These are phyloP conservation scores for Trichoderma cornu-damae DNA, from an alignment of 2,329 filamentous ascomycete species.

Conservation along the genomic window DNA sequence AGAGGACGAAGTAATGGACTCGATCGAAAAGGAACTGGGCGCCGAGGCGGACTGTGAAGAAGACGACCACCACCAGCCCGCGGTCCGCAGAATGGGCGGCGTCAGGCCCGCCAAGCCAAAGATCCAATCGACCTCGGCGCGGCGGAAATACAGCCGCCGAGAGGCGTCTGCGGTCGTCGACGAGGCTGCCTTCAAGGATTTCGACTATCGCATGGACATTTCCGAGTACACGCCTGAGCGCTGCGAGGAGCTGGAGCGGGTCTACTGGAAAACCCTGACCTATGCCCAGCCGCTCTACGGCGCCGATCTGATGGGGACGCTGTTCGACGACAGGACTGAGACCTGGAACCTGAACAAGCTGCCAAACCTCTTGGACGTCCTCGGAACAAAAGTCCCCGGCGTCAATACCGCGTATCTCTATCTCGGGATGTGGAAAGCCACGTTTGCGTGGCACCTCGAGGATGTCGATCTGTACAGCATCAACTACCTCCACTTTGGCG, in stretches of 20 bases:
- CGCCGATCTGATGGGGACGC: constrained; percentile 89
- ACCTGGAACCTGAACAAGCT: constrained; percentile 94
- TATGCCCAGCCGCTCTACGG: constrained; percentile 94
- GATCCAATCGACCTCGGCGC: constrained; percentile 74
- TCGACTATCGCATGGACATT: constrained; percentile 82
- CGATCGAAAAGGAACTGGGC: constrained; percentile 46
- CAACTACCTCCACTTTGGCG: constrained; percentile 98
- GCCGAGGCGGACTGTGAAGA: constrained; percentile 41
- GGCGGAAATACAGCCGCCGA: constrained; percentile 77
- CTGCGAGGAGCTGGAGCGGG: constrained; percentile 88
- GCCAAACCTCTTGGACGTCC: constrained; percentile 85
- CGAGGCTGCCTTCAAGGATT: constrained; percentile 83
- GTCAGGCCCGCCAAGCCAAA: constrained; percentile 50
- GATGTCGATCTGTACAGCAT: constrained; percentile 99
- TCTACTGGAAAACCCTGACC: constrained; percentile 95
- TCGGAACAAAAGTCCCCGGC: constrained; percentile 92
- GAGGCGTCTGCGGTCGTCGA: constrained; percentile 77
- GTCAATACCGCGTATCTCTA: constrained; percentile 98
- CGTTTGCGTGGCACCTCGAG: constrained; percentile 97
- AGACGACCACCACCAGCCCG: constrained; percentile 41
- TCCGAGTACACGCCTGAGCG: constrained; percentile 87
- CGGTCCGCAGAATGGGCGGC: constrained; percentile 46
- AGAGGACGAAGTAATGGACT: constrained; percentile 38
- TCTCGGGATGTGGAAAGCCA: constrained; percentile 99
- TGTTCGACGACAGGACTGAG: constrained; percentile 81